Percentiles rank a stretch among this genome's conserved stretches.
Conservation (phyloP, 2,329 filamentous ascomycete species). For the Cryphonectria carpinicola region DNA sequence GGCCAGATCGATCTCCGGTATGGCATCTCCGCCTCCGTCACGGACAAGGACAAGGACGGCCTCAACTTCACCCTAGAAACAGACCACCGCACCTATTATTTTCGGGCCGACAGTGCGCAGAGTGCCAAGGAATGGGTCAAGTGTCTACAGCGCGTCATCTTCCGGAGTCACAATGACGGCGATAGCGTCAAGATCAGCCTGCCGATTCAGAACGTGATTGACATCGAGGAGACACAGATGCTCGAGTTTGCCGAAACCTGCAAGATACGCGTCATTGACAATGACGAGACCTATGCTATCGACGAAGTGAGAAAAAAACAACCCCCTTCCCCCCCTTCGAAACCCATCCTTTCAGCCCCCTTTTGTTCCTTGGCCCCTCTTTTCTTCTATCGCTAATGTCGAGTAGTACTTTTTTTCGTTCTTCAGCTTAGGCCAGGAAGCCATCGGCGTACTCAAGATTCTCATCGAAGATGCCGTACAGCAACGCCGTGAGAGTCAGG, state of each 20-base stretch:
- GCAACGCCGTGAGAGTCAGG: constrained; percentile 40
- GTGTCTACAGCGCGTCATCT: constrained; percentile 90
- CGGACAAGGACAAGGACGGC: constrained; percentile 77
- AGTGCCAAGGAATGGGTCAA: constrained; percentile 98
- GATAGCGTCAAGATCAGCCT: constrained; percentile 96
- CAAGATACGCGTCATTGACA: constrained; percentile 91
- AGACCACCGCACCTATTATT: constrained; percentile 80
- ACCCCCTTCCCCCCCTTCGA: no score
- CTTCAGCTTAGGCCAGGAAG: constrained; percentile 83
- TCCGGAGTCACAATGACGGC: constrained; percentile 92
- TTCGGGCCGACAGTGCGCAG: constrained; percentile 82
- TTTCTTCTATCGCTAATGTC: constrained; percentile 30
- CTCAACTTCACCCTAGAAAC: constrained; percentile 81
- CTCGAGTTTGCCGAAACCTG: constrained; percentile 91
- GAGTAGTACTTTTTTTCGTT: constrained; percentile 94
- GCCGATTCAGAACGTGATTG: constrained; percentile 85
- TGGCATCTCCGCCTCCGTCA: constrained; percentile 81
- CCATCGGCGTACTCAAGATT: constrained; percentile 75
- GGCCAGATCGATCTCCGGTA: constrained; percentile 93
- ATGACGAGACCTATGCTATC: constrained; percentile 90
- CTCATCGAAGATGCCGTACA: constrained; percentile 68
- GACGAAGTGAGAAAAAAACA: constrained; percentile 70
- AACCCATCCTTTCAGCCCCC: no score
- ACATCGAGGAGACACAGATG: constrained; percentile 90
- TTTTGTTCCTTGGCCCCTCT: no score